These are phyloP conservation scores for Immersiporthe knoxdaviesiana DNA, from an alignment of 2,329 filamentous ascomycete species.

Conservation along the genomic window DNA sequence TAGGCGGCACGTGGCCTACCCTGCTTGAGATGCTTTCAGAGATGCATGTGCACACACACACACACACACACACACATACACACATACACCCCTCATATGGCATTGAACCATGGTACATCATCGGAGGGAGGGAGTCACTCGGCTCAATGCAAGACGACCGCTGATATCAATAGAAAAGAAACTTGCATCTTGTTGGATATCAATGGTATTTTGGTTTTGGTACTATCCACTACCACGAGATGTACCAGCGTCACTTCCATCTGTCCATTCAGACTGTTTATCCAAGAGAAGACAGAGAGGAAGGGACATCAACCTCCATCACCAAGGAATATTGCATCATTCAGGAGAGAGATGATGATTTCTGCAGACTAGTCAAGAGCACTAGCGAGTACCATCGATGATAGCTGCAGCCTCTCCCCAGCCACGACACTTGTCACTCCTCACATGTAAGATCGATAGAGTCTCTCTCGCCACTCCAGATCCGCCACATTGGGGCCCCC, in stretches of 20 bases:
- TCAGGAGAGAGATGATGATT: not conserved
- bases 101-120: not conserved
- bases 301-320: not conserved
- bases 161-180: not conserved
- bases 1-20: not conserved
- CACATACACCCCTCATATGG: too few relatives aligned
- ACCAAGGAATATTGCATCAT: not conserved
- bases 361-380: not conserved
- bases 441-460: not conserved
- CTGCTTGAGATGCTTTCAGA: not conserved
- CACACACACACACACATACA: too few relatives aligned
- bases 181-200: not conserved
- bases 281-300: not conserved
- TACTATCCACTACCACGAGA: not conserved
- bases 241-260: not conserved
- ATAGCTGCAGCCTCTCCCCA: not conserved
- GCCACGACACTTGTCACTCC: not conserved
- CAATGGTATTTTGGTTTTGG: not conserved
- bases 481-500: not conserved
- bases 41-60: not conserved
- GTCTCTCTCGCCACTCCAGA: not conserved
- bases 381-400: not conserved
- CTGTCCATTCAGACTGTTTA: not conserved
- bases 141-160: not conserved
- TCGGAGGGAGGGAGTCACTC: not conserved